Percentiles rank a stretch among this genome's conserved stretches.
These are phyloP conservation scores for Coniochaeta ligniaria DNA, from an alignment of 2,329 filamentous ascomycete genomes.

Conservation along the genomic window DNA sequence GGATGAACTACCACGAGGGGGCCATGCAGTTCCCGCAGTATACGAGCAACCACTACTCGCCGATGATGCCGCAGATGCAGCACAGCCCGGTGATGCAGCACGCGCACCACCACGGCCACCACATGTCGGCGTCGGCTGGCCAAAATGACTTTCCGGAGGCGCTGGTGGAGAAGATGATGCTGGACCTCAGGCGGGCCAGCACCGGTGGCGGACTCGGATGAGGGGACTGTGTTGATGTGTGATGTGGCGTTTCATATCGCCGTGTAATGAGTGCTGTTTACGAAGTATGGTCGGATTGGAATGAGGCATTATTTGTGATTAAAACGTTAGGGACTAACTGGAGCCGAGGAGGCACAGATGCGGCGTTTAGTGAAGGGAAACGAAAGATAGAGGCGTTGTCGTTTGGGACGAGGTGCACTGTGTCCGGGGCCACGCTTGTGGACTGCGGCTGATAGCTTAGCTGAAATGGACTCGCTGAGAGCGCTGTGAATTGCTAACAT, in stretches of 20 bases:
- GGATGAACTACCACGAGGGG: background rate
- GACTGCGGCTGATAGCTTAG: background rate
- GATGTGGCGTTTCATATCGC: background rate
- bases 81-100: background rate
- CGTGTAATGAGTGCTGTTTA: background rate
- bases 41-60: background rate
- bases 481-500: background rate
- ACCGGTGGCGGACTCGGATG: conserved; percentile 2
- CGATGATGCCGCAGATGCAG: background rate
- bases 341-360: background rate
- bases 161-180: conserved; percentile 46
- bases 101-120: background rate
- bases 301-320: background rate
- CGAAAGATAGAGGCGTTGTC: background rate
- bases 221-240: background rate
- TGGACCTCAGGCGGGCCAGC: conserved; percentile 37
- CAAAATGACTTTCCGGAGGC: conserved; percentile 25
- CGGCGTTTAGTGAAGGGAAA: background rate
- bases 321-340: background rate
- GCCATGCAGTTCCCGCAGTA: background rate
- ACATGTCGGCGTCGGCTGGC: background rate
- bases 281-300: background rate
- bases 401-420: background rate
- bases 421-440: background rate
- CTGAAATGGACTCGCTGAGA: background rate